Evolutionary conservation across 208 protist genomes (phyloP), one percentile per base, ranked within the genome.

Genomic region (Leishmania turanica): DNA sequence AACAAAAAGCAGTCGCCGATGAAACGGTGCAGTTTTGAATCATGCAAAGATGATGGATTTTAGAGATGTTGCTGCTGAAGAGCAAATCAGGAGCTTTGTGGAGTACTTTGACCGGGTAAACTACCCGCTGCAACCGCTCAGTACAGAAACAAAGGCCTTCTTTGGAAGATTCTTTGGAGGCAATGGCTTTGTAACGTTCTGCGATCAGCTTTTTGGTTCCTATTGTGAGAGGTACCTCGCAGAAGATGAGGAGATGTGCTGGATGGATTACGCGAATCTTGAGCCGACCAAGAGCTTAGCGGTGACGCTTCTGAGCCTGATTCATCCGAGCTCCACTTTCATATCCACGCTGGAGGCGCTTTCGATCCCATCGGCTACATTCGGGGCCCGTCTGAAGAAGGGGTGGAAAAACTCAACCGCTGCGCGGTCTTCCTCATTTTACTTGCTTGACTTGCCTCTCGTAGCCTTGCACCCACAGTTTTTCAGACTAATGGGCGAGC

Each of bases 241-340:
- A 8, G 80, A 74, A 11, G 77, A 83, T 24, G 40, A 78, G 17
- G 83, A 83, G 21, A 56, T 88, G 45, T 93, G 89, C 53, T 96
- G 92, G 92, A 97, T 97, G 91, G 92, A 96, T 80, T 83, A 90
- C 53, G 92, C 87, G 13, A 97, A 97, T 78, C 42, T 73, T 0
- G 75, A 88, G 42, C 94, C 94, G 6, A 92, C 93, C 34, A 84
- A 90, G 47, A 79, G 82, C 66, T 78, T 92, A 13, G 94, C 94
- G 4, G 66, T 72, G 21, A 82, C 87, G 51, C 82, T 97, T 42
- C 91, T 91, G 72, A 77, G 88, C n/a, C 72, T 94, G 51, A 82
- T 97, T 77, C 81, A 91, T 62, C 94, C 94, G n/a, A 89, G 86
- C 53, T 86, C 87, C 7, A 70, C 83, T 21, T 92, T 97, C 42